Conservation (phyloP, 202 grass and related monocot species). For the Dendrocalamus latiflorus region DNA sequence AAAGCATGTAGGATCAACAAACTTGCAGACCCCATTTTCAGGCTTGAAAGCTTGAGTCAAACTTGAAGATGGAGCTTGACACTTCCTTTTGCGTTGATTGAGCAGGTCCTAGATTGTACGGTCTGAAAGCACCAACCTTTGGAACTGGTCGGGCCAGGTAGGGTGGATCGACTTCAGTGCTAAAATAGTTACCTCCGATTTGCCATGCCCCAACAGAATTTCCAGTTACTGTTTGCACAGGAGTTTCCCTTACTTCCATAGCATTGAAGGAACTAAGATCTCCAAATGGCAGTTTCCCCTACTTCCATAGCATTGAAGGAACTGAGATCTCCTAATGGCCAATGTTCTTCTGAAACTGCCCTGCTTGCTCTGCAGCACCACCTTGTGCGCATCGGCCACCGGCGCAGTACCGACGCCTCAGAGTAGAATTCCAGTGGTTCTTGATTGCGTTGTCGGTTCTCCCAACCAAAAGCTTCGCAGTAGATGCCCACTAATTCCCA, state of each 20-base stretch:
- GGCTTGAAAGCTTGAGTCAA: constrained; percentile 34
- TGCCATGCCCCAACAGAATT: constrained; percentile 20
- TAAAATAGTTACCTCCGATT: not conserved
- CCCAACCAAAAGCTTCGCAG: constrained; percentile 77
- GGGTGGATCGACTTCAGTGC: constrained; percentile 49
- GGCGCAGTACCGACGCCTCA: constrained; percentile 58
- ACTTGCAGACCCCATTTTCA: constrained; percentile 45
- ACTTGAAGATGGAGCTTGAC: constrained; percentile 15
- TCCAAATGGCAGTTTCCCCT: constrained; percentile 16
- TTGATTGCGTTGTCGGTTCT: constrained; percentile 98
- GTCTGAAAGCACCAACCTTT: constrained; percentile 74
- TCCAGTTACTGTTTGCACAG: constrained; percentile 35
- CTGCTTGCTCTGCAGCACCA: constrained; percentile 34
- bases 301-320: constrained; percentile 23
- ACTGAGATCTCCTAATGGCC: constrained; percentile 32
- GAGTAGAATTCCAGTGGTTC: constrained; percentile 99
- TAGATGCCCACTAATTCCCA: constrained; percentile 93
- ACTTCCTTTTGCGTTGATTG: constrained; percentile 32
- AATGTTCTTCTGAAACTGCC: constrained; percentile 46
- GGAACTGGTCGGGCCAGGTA: constrained; percentile 65
- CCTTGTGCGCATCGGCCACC: constrained; percentile 34
- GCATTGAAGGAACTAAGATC: not conserved
- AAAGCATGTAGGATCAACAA: constrained; percentile 33
- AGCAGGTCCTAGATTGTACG: constrained; percentile 35
- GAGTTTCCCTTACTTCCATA: constrained; percentile 30